A percentile compares a stretch with the other conserved stretches of the same genome.
Conservation (phyloP, 306 rosid genomes). For the Gillenia trifoliata region DNA sequence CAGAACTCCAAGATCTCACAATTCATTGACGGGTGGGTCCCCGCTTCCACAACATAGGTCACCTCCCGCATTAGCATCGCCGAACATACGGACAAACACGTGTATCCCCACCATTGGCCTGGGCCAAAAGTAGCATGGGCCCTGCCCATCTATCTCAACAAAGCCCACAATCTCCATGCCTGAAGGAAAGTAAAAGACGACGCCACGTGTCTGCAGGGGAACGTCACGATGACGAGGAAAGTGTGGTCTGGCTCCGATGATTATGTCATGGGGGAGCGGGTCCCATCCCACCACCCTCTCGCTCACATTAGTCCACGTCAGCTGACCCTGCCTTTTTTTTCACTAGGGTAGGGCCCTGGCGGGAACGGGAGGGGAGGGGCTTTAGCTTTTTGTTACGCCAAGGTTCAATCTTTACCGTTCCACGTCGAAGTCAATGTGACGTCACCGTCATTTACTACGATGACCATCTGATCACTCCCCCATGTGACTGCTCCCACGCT, state of each 20-base stretch:
- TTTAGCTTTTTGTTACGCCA: constrained; percentile 58
- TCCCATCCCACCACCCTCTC: neutral
- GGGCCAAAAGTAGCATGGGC: constrained; percentile 16
- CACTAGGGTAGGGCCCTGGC: constrained; percentile 5
- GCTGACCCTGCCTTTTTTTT: neutral
- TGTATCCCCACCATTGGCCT: constrained; percentile 16
- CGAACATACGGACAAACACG: constrained; percentile 23
- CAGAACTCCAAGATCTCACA: neutral
- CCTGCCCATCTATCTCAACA: neutral
- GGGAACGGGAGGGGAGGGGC: neutral
- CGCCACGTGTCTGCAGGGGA: constrained; percentile 57
- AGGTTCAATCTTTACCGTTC: constrained; percentile 40
- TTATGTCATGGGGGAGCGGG: constrained; percentile 52
- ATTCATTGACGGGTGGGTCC: constrained; percentile 34
- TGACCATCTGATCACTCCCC: neutral
- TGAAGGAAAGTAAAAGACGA: constrained; percentile 35
- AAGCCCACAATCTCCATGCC: constrained; percentile 42
- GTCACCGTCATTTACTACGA: constrained; percentile 29
- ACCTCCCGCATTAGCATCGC: neutral
- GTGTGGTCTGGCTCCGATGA: constrained; percentile 34
- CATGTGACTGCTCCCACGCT: constrained; percentile 54
- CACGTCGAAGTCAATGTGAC: constrained; percentile 57
- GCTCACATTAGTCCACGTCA: constrained; percentile 41
- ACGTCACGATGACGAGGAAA: constrained; percentile 60
- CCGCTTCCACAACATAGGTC: constrained; percentile 14